Base-by-base conservation (phyloP, 345 rosid genomes). In the Salix caprea region DNA sequence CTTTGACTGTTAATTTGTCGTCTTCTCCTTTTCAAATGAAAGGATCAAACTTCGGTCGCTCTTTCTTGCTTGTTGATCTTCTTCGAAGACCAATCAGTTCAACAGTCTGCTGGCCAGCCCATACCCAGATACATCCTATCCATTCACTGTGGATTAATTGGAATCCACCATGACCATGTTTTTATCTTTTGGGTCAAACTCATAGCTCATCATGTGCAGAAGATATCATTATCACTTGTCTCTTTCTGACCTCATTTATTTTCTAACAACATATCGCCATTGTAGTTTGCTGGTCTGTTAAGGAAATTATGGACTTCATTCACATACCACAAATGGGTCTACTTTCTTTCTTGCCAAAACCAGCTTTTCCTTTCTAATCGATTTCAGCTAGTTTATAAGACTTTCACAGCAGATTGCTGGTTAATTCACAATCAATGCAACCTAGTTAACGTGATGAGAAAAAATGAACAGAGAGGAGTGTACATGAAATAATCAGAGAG, bases 1-100 rank as follows among this genome's bases (percentile, higher is more conserved):
- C 5, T 72, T 80, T 80, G 83, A 80, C 80, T 48, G 39, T 48
- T 80, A 80, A 8, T 80, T 80, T 76, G 83, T 72, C 74, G 24
- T 76, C 40, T 67, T 76, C 4, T 48, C 2, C 19, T 8, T 21
- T 10, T n/a, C 23, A 58, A 32, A 32, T 32, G 34, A 32, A 4
- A 2, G 46, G 21, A 14, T 26, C 32, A 13, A 11, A 16, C 30
- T 4, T 26, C 30, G 39, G n/a, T 2, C 18, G 5, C 30, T 32
- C 46, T n/a, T 32, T 37, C 18, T 36, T 40, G 16, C 40, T 16
- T 24, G n/a, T 1, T 58, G 28, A 58, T 58, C 6, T 39, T n/a
- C 48, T 36, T 60, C 26, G 2, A 39, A 30, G 14, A 58, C 48
- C 50, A 72, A n/a, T 60, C 64, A 32, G 19, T 37, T 23, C 15